Evolutionary conservation across 2,329 filamentous ascomycete species (phyloP), one percentile per base, ranked within the genome.

Genomic region (Aspergillus terreus): DNA sequence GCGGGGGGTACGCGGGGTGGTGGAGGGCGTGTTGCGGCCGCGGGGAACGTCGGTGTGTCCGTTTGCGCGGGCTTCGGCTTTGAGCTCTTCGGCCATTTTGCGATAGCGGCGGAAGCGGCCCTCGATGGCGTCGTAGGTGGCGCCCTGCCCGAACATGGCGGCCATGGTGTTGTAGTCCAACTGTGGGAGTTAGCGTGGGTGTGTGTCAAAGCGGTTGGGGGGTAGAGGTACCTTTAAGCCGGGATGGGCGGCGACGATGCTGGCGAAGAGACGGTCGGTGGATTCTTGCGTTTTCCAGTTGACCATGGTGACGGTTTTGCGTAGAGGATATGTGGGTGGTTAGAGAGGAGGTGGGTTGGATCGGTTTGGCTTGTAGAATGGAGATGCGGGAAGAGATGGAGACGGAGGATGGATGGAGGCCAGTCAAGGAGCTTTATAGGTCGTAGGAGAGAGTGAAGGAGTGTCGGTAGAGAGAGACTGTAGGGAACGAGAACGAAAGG

Each of bases 51-150:
- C 41, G 4, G 52, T 49, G n/a, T 54, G 44, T 7, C 53, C 63
- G 2, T 51, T 44, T 0, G 44, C 11, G 2, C 51, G 48, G 2
- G 62, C 59, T 5, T 68, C 65, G 4, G 60, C 61, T 38, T 64
- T 63, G 12, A 78, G 64, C 0, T 56, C 54, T 0, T 64, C 61
- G 0, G 77, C 75, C 1, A 64, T 45, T 44, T 71, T 71, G 44
- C 77, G 78, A 53, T 71, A 73, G 43, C 67, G 70, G 41, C 76
- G 73, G 33, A 81, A 71, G 2, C 70, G 71, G 41, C 70, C 69
- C 53, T 80, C 73, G 21, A 81, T 71, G 0, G 77, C 65, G 53
- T 79, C 68, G 63, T 78, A 78, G 0, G 74, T 79, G 1, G 75
- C 74, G 0, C 71, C 73, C 6, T 69, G 57, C 1, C 75, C 76